Evolutionary conservation across 805 yeast species (phyloP).

Genomic region (Candida chauliodis): DNA sequence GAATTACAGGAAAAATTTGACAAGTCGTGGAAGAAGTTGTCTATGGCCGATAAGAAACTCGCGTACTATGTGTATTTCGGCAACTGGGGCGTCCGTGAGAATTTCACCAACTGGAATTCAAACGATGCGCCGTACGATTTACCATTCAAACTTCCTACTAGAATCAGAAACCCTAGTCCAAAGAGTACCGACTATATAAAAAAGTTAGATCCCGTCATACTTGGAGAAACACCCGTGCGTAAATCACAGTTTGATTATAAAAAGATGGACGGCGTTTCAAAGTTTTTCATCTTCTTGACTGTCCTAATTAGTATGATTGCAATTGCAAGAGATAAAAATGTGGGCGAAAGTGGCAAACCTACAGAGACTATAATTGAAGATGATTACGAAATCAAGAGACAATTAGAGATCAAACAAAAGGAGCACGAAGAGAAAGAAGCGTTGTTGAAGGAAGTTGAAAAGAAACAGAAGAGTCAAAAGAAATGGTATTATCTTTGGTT

Average conservation of each 20-base stretch:
- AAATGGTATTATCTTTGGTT: slow-evolving; percentile 57
- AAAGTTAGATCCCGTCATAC: slow-evolving; percentile 37
- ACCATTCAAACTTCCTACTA: slow-evolving; percentile 48
- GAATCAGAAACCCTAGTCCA: slow-evolving; percentile 24
- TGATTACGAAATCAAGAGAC: slow-evolving; percentile 31
- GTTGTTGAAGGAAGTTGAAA: slow-evolving; percentile 14
- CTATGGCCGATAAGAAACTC: slow-evolving; percentile 49
- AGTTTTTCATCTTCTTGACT: slow-evolving; percentile 48
- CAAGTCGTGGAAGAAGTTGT: slow-evolving; percentile 53
- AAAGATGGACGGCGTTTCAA: slow-evolving; percentile 55
- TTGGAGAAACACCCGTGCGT: slow-evolving; percentile 43
- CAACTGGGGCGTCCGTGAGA: slow-evolving; percentile 66
- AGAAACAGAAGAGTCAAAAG: slow-evolving; percentile 10
- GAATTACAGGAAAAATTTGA: slow-evolving; percentile 50
- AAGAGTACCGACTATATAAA: slow-evolving; percentile 20
- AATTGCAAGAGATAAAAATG: slow-evolving; percentile 50
- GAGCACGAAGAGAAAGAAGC: slow-evolving; percentile 12
- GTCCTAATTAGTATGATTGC: slow-evolving; percentile 48
- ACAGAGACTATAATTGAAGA: slow-evolving; percentile 35
- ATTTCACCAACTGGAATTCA: slow-evolving; percentile 46
- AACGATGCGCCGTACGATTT: slow-evolving; percentile 52
- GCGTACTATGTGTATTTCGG: slow-evolving; percentile 66
- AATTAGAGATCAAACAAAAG: slow-evolving; percentile 16
- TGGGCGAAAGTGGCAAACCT: slow-evolving; percentile 44
- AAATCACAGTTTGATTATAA: slow-evolving; percentile 44